phyloP scores from a whole-genome alignment of 805 yeast species.

The Saturnispora zaruensis region DNA sequence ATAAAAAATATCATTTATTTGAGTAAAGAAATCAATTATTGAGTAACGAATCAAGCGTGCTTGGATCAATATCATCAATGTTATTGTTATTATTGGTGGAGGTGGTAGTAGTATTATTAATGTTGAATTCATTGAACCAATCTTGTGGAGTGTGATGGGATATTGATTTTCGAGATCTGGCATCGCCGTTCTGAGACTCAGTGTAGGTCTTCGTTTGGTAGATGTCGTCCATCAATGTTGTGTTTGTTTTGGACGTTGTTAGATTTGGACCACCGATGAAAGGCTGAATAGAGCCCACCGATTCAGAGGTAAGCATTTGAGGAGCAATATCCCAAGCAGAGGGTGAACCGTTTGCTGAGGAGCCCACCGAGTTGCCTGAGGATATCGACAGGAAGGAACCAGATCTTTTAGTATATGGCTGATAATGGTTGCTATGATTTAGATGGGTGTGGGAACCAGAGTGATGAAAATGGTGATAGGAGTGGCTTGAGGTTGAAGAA shows the following conservation, averaged over 20 bases:
- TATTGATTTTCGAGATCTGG: slow-evolving; percentile 2
- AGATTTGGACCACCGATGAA: slow-evolving; percentile 18
- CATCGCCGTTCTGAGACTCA: slow-evolving; percentile 13
- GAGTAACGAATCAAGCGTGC: not conserved
- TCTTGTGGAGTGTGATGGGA: not conserved
- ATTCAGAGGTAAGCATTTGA: slow-evolving; percentile 19
- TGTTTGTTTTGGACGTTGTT: slow-evolving; percentile 27
- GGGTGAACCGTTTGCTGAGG: slow-evolving; percentile 22
- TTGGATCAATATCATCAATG: not conserved
- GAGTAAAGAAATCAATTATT: not conserved
- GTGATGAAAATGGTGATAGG: slow-evolving; percentile 12
- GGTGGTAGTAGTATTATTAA: not conserved
- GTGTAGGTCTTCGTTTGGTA: slow-evolving; percentile 28
- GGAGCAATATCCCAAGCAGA: slow-evolving; percentile 20
- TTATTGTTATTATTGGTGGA: not conserved
- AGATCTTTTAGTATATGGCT: slow-evolving; percentile 19
- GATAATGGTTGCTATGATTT: slow-evolving; percentile 19
- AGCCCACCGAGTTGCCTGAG: slow-evolving; percentile 22
- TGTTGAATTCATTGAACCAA: not conserved
- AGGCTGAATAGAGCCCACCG: slow-evolving; percentile 17
- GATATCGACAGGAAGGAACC: slow-evolving; percentile 22
- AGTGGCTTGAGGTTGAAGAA: slow-evolving; percentile 25
- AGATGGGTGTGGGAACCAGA: slow-evolving; percentile 19
- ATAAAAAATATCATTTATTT: not conserved
- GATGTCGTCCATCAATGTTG: slow-evolving; percentile 28